These are phyloP conservation scores for Cladosporium phlei DNA, from an alignment of 2,329 filamentous ascomycete species.

Conservation along the genomic window DNA sequence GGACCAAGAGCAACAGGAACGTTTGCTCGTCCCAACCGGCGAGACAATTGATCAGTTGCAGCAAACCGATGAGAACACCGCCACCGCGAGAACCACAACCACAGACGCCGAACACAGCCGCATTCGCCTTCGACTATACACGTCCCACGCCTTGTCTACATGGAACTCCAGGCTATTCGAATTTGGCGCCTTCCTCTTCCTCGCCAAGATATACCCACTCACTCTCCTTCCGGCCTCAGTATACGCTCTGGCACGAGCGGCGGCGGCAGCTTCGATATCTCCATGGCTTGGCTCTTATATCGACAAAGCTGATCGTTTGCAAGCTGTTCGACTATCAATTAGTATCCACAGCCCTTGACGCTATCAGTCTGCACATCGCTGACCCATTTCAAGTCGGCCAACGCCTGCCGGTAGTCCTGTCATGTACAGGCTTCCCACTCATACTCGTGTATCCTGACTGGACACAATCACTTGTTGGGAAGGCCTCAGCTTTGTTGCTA, in stretches of 20 bases:
- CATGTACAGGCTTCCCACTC: slow-evolving; percentile 20
- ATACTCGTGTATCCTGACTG: background rate
- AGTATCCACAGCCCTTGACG: slow-evolving; percentile 14
- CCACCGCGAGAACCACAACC: background rate
- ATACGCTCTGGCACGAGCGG: slow-evolving; percentile 61
- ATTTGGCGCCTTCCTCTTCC: slow-evolving; percentile 47
- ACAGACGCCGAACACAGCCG: background rate
- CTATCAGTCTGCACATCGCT: background rate
- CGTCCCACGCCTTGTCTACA: slow-evolving; percentile 45
- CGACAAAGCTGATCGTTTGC: slow-evolving; percentile 46
- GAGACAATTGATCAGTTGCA: background rate
- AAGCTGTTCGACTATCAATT: slow-evolving; percentile 38
- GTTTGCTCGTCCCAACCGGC: background rate
- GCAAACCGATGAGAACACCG: background rate
- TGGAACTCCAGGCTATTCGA: slow-evolving; percentile 49
- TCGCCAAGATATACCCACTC: slow-evolving; percentile 42
- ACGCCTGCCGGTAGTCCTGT: slow-evolving; percentile 24
- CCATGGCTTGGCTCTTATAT: slow-evolving; percentile 56
- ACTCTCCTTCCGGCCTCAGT: slow-evolving; percentile 63
- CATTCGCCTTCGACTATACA: slow-evolving; percentile 33
- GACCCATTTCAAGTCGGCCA: slow-evolving; percentile 21
- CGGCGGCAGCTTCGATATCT: slow-evolving; percentile 55
- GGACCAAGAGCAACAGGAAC: background rate
- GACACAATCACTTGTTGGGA: background rate
- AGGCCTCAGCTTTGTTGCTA: slow-evolving; percentile 23